These are phyloP conservation scores for Corylus heterophylla DNA, from an alignment of 306 rosid genomes.

Conservation along the genomic window DNA sequence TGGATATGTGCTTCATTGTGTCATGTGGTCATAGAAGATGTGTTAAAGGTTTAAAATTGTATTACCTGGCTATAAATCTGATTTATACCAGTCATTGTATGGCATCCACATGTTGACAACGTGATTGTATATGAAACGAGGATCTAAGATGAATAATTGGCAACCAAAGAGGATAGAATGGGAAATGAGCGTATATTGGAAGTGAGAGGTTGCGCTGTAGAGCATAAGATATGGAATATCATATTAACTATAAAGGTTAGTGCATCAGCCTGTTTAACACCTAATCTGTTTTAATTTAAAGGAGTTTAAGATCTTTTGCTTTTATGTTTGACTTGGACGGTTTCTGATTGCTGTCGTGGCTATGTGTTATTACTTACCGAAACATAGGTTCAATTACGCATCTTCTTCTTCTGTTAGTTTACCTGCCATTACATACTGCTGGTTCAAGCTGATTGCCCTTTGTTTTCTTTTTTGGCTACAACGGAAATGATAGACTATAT, in stretches of 20 bases:
- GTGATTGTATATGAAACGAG: not conserved
- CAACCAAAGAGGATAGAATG: not conserved
- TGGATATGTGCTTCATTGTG: not conserved
- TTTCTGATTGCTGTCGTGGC: not conserved
- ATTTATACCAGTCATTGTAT: not conserved
- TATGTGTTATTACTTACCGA: not conserved
- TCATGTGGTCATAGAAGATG: not conserved
- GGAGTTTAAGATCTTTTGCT: not conserved
- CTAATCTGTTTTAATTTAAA: not conserved
- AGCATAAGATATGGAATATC: not conserved
- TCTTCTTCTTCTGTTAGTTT: too few species aligned
- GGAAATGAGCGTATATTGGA: not conserved
- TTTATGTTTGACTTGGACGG: not conserved
- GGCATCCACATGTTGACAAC: not conserved
- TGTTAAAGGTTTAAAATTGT: not conserved
- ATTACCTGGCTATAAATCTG: not conserved
- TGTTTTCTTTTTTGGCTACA: not conserved
- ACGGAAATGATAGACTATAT: not conserved
- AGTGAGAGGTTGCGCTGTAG: not conserved
- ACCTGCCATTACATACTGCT: not conserved
- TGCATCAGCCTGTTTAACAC: not conserved
- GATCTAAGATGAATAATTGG: not conserved
- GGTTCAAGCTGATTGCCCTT: not conserved
- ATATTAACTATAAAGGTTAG: not conserved
- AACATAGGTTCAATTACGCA: too few species aligned